phyloP scores from a whole-genome alignment of 1,139 yeast genomes.

The Torulaspora globosa region DNA sequence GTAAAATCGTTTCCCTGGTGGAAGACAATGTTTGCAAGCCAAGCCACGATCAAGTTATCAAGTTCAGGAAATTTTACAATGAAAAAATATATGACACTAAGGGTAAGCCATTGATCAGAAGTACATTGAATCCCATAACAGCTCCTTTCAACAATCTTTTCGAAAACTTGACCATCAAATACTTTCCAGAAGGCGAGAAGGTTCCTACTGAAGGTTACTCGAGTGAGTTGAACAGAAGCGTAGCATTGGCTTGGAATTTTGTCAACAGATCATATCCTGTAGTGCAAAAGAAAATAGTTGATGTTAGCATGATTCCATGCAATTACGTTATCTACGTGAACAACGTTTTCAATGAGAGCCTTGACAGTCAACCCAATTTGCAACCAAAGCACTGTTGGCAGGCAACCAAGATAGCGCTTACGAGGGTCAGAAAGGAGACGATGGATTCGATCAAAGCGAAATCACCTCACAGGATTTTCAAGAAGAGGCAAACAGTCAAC shows the following conservation, averaged over 20 bases:
- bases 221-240: slow-evolving; percentile 52
- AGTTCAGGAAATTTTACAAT: slow-evolving; percentile 43
- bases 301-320: slow-evolving; percentile 32
- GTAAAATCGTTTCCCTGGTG: slow-evolving; percentile 25
- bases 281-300: slow-evolving; percentile 21
- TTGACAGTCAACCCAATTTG: slow-evolving; percentile 33
- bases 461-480: slow-evolving; percentile 13
- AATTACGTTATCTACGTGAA: slow-evolving; percentile 33
- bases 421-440: slow-evolving; percentile 26
- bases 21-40: slow-evolving; percentile 43
- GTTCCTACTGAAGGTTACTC: slow-evolving; percentile 44
- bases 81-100: slow-evolving; percentile 48
- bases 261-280: slow-evolving; percentile 36
- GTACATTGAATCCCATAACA: slow-evolving; percentile 59
- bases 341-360: slow-evolving; percentile 35
- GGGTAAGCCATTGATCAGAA: slow-evolving; percentile 58
- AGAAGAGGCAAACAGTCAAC: slow-evolving; percentile 2
- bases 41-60: slow-evolving; percentile 40
- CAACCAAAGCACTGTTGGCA: slow-evolving; percentile 26
- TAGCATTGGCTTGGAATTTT: slow-evolving; percentile 43
- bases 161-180: slow-evolving; percentile 43
- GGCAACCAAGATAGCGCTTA: slow-evolving; percentile 34
- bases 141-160: slow-evolving; percentile 56
- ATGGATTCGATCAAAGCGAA: slow-evolving; percentile 18
- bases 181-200: slow-evolving; percentile 47